phyloP scores from a whole-genome alignment of 176 grass and related monocot genomes.

The Saccharum officinarum region DNA sequence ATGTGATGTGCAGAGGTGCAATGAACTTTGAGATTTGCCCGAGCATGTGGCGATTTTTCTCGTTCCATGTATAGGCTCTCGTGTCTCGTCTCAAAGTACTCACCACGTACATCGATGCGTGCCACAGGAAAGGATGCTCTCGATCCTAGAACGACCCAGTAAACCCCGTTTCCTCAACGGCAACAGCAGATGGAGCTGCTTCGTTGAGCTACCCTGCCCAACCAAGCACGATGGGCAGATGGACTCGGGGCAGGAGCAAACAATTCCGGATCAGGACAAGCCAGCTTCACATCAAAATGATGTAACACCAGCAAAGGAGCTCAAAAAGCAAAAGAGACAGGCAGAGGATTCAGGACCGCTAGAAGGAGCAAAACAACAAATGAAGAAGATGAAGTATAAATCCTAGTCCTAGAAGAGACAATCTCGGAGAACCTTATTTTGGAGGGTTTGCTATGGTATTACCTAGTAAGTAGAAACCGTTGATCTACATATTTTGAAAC shows the following conservation, averaged over 20 bases:
- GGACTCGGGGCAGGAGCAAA: neutral
- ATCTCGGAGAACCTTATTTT: neutral
- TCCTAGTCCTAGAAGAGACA: neutral
- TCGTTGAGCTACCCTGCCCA: conserved; percentile 13
- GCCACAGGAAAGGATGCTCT: neutral
- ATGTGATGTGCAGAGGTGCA: neutral
- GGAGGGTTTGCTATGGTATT: no score
- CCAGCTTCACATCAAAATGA: conserved; percentile 18
- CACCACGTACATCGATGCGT: neutral
- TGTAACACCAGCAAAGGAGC: conserved; percentile 10
- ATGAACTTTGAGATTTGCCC: conserved; percentile 2
- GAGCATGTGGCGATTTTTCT: neutral
- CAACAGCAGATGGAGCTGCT: neutral
- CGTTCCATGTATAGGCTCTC: neutral
- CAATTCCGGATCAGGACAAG: conserved; percentile 1
- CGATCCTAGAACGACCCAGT: neutral
- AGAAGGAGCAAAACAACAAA: neutral
- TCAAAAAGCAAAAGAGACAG: neutral
- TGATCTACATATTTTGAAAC: neutral
- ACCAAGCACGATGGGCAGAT: neutral
- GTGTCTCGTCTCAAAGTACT: neutral
- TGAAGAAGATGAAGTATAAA: neutral
- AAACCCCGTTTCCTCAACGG: neutral
- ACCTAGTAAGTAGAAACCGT: no score
- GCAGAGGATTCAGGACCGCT: neutral